phyloP scores from a whole-genome alignment of 1,284 basidiomycete species.

The Fomitopsis palustris region DNA sequence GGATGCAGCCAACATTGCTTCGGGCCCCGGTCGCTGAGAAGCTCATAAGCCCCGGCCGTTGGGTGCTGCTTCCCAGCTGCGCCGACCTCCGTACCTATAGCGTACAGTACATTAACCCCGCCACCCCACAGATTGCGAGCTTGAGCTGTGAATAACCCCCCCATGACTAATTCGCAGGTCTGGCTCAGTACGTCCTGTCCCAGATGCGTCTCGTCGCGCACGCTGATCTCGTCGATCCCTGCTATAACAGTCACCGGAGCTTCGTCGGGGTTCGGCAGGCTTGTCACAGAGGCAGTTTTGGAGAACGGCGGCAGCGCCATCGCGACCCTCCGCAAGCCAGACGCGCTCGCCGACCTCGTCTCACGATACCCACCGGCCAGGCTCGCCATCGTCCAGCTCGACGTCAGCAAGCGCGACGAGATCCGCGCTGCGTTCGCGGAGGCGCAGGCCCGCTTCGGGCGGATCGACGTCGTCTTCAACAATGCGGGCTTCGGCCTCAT shows the following conservation, averaged over 20 bases:
- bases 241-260: slow-evolving; percentile 17
- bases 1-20: background rate
- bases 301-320: slow-evolving; percentile 14
- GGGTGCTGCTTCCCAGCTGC: background rate
- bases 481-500: slow-evolving; percentile 14
- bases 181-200: slow-evolving; percentile 5
- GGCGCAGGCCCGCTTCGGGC: slow-evolving; percentile 11
- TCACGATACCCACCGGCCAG: slow-evolving; percentile 11
- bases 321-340: slow-evolving; percentile 15
- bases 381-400: slow-evolving; percentile 14
- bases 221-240: background rate
- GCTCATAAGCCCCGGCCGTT: background rate
- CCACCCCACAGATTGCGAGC: background rate
- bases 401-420: slow-evolving; percentile 12
- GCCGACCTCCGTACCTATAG: background rate
- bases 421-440: slow-evolving; percentile 11
- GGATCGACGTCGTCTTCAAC: slow-evolving; percentile 20
- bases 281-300: slow-evolving; percentile 10
- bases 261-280: slow-evolving; percentile 15
- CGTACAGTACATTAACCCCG: background rate
- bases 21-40: background rate
- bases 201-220: no score
- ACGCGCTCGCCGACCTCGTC: slow-evolving; percentile 11
- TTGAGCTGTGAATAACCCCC: background rate
- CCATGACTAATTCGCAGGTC: slow-evolving; percentile 1